phyloP scores from a whole-genome alignment of 257 asterid species.

The Salvia splendens region DNA sequence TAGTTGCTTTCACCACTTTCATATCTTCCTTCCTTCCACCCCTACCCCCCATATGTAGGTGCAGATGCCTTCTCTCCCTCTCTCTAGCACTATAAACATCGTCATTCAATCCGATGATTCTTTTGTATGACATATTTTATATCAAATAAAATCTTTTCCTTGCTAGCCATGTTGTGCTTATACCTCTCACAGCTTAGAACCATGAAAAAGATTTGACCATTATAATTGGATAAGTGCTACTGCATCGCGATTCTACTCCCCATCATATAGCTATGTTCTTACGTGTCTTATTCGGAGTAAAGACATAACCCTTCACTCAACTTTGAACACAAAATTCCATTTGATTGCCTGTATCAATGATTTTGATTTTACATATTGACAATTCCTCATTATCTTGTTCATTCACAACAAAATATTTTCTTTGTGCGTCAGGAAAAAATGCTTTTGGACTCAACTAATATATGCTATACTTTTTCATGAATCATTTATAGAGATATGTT shows the following conservation, averaged over 20 bases:
- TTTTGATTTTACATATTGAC: no score
- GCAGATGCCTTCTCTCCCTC: slow-evolving; percentile 13
- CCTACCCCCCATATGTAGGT: slow-evolving; percentile 3
- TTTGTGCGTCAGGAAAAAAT: no score
- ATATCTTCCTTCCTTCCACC: slow-evolving; percentile 6
- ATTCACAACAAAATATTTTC: no score
- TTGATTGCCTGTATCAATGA: neutral
- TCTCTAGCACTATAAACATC: neutral
- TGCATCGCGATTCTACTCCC: slow-evolving; percentile 15
- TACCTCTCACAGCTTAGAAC: neutral
- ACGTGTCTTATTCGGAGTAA: neutral
- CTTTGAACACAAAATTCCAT: neutral
- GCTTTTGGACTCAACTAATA: neutral
- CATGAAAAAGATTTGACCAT: neutral
- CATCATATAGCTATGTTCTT: neutral
- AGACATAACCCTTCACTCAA: neutral
- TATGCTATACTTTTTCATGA: neutral
- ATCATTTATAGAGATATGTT: slow-evolving; percentile 17
- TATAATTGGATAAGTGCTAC: neutral
- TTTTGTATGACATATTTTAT: neutral
- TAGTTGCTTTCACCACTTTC: neutral
- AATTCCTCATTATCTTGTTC: no score
- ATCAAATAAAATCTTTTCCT: neutral
- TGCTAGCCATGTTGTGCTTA: slow-evolving; percentile 1
- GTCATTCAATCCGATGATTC: neutral